Conservation (phyloP, 257 asterid species). For the Nicotiana undulata region DNA sequence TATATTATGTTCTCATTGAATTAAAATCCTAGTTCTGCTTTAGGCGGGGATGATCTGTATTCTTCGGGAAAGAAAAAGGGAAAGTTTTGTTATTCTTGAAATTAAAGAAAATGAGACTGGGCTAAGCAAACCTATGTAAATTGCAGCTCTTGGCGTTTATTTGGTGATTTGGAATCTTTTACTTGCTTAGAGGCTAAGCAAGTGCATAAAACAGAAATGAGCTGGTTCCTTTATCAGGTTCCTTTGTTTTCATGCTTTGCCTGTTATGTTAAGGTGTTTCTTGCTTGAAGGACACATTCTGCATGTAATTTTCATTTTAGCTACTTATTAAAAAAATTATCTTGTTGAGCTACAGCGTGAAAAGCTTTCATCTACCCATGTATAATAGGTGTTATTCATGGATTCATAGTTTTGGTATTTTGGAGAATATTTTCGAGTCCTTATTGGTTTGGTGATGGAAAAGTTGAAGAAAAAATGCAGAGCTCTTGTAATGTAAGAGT, state of each 20-base stretch:
- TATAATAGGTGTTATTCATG: slow-evolving; percentile 23
- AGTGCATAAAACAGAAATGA: slow-evolving; percentile 10
- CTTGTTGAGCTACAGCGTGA: slow-evolving; percentile 17
- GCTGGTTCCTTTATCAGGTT: slow-evolving; percentile 12
- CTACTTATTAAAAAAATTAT: neutral
- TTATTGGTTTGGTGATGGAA: slow-evolving; percentile 29
- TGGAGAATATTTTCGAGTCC: slow-evolving; percentile 24
- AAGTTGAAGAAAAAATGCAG: slow-evolving; percentile 38
- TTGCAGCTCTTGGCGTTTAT: slow-evolving; percentile 19
- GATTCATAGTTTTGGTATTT: slow-evolving; percentile 29
- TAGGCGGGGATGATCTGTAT: neutral
- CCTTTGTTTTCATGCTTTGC: slow-evolving; percentile 16
- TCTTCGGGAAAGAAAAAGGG: neutral
- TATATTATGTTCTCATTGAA: neutral
- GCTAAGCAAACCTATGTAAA: neutral
- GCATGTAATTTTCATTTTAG: slow-evolving; percentile 11
- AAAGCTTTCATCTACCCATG: slow-evolving; percentile 15
- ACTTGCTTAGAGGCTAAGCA: slow-evolving; percentile 59
- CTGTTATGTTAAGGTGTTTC: slow-evolving; percentile 19
- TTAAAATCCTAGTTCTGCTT: neutral
- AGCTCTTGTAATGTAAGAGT: slow-evolving; percentile 39
- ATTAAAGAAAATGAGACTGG: neutral
- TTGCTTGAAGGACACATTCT: slow-evolving; percentile 7
- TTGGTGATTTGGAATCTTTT: slow-evolving; percentile 39
- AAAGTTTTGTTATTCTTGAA: neutral